Conservation (phyloP, 106 monocot genomes). For the Triglochin maritima region DNA sequence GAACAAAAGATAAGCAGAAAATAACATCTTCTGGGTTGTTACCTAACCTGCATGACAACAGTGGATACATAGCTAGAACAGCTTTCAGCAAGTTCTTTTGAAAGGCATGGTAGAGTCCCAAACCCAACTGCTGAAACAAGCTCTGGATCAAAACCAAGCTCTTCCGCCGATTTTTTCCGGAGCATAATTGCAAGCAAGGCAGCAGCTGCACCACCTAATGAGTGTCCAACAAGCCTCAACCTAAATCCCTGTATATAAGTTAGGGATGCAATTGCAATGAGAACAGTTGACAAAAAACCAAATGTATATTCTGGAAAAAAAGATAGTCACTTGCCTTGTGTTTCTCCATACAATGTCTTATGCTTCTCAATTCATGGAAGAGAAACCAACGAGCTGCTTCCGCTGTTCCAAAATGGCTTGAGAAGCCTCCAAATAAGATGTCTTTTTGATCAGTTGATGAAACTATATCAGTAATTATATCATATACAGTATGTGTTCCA, state of each 20-base stretch:
- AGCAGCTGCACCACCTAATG: conserved; percentile 91
- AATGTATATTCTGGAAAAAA: neutral
- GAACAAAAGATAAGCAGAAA: neutral
- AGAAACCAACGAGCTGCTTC: conserved; percentile 92
- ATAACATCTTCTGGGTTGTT: neutral
- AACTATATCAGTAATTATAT: conserved; percentile 81
- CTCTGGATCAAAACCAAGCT: conserved; percentile 83
- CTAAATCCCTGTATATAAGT: conserved; percentile 48
- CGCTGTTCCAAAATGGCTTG: conserved; percentile 86
- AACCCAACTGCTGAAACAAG: conserved; percentile 84
- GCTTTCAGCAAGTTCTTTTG: conserved; percentile 64
- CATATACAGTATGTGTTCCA: conserved; percentile 92
- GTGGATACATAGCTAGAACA: conserved; percentile 85
- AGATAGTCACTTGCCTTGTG: conserved; percentile 39
- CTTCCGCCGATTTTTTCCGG: conserved; percentile 52
- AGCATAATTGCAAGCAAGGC: conserved; percentile 91
- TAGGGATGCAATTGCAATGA: neutral
- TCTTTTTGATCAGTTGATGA: conserved; percentile 57
- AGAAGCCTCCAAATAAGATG: conserved; percentile 66
- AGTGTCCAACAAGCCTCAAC: conserved; percentile 89
- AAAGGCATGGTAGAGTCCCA: conserved; percentile 90
- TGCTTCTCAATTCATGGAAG: conserved; percentile 56
- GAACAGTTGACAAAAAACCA: too few relatives aligned
- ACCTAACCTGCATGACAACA: conserved; percentile 69
- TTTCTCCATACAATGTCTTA: conserved; percentile 65